Evolutionary conservation across 805 yeast species (phyloP).

Genomic region (Starmerella powellii): DNA sequence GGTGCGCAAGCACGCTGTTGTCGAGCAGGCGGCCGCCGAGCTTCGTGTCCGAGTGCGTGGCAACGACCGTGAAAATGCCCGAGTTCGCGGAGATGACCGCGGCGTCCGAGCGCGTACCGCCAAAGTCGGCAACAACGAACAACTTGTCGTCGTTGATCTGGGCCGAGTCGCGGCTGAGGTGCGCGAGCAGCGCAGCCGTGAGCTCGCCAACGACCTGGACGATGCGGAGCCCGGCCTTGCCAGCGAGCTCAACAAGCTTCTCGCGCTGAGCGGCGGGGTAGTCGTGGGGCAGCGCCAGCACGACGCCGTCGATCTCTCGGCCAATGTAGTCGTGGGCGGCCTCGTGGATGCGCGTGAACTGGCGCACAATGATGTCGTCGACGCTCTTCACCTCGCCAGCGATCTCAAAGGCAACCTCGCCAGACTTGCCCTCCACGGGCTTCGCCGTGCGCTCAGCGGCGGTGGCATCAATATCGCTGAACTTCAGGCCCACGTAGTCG

Average conservation of each 20-base stretch:
- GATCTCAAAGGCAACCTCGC: conserved; percentile 53
- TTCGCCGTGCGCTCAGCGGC: conserved; percentile 53
- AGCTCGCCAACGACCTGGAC: conserved; percentile 88
- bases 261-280: conserved; percentile 62
- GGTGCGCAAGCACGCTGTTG: conserved; percentile 61
- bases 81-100: conserved; percentile 90
- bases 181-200: conserved; percentile 79
- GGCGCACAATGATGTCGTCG: conserved; percentile 72
- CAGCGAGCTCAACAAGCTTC: conserved; percentile 49
- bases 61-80: conserved; percentile 78
- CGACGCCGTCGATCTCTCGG: conserved; percentile 63
- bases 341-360: conserved; percentile 61
- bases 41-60: conserved; percentile 68
- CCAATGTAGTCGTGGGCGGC: conserved; percentile 95
- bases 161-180: conserved; percentile 40
- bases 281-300: conserved; percentile 82
- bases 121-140: conserved; percentile 89
- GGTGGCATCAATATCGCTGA: conserved; percentile 55
- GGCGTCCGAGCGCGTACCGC: conserved; percentile 91
- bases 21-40: conserved; percentile 88
- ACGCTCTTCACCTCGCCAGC: conserved; percentile 40
- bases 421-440: conserved; percentile 45
- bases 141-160: conserved; percentile 43
- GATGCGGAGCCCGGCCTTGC: conserved; percentile 63
- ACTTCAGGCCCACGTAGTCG: conserved; percentile 74